A percentile compares a stretch with the other conserved stretches of the same genome.
Evolutionary conservation across 2,329 filamentous ascomycete genomes (phyloP).

Genomic region (Colletotrichum nymphaeae): DNA sequence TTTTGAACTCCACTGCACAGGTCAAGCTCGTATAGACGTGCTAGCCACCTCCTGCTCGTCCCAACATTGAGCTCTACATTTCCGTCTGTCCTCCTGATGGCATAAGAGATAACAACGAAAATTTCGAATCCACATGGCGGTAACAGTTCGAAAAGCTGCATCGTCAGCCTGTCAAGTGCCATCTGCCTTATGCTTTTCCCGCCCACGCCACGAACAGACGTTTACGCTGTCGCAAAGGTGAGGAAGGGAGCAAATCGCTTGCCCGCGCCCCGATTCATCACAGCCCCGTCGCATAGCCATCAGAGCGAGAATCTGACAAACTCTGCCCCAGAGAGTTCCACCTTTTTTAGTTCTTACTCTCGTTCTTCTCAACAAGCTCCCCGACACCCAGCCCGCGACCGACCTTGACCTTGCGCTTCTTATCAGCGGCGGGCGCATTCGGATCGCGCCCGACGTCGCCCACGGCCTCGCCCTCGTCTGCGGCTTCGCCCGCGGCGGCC

Average conservation of each 20-base stretch:
- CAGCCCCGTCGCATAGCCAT: too few species aligned
- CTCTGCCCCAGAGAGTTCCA: not conserved
- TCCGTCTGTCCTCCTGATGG: not conserved
- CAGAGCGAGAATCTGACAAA: too few species aligned
- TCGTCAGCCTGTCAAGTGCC: not conserved
- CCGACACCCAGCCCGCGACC: conserved; percentile 84
- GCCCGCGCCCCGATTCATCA: too few species aligned
- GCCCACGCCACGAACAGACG: too few species aligned
- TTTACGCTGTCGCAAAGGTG: too few species aligned
- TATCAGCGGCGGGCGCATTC: conserved; percentile 55
- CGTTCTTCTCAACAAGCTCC: conserved; percentile 79
- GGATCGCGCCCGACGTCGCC: conserved; percentile 71
- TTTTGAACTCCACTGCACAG: not conserved
- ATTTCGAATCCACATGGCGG: too few species aligned
- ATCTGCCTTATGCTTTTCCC: not conserved
- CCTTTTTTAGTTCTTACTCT: conserved; percentile 59
- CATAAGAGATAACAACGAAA: not conserved
- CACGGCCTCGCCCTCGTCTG: conserved; percentile 77
- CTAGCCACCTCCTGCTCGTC: not conserved
- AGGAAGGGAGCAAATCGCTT: too few species aligned
- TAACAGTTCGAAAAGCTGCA: not conserved
- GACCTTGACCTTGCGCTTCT: conserved; percentile 87
- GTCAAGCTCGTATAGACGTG: not conserved
- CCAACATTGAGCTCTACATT: not conserved
- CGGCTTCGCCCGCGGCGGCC: conserved; percentile 45